Conservation (phyloP, 805 yeast genomes). For the Myxozyma mucilagina region DNA sequence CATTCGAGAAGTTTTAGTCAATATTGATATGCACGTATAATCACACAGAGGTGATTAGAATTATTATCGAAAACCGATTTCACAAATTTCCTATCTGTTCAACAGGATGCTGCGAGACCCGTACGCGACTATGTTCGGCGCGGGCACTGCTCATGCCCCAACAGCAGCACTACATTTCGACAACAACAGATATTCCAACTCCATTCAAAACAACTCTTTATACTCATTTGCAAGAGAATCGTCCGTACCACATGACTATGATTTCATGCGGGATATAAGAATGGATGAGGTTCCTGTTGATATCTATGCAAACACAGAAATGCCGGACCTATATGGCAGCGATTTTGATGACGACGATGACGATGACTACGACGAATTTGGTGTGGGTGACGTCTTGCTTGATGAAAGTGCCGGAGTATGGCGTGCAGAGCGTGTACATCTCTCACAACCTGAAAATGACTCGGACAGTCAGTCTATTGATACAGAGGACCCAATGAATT, state of each 20-base stretch:
- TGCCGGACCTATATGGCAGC: slow-evolving; percentile 7
- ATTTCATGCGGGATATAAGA: neutral
- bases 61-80: neutral
- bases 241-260: neutral
- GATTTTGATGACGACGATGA: slow-evolving; percentile 6
- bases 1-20: slow-evolving; percentile 13
- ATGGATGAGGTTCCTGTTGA: neutral
- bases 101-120: neutral
- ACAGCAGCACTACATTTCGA: neutral
- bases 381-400: slow-evolving; percentile 17
- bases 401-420: slow-evolving; percentile 20
- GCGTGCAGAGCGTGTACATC: neutral
- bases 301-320: neutral
- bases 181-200: neutral
- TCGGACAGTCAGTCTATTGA: neutral
- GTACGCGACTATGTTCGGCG: neutral
- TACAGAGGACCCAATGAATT: neutral
- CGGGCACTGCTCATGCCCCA: neutral
- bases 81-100: neutral
- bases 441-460: neutral
- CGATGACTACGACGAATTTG: slow-evolving; percentile 22
- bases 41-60: too few relatives aligned
- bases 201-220: neutral
- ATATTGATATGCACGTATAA: neutral
- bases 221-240: neutral